Evolutionary conservation across 78 protist genomes (phyloP), one percentile per base, ranked within the genome.

Genomic region (Cavenderia fasciculata): DNA sequence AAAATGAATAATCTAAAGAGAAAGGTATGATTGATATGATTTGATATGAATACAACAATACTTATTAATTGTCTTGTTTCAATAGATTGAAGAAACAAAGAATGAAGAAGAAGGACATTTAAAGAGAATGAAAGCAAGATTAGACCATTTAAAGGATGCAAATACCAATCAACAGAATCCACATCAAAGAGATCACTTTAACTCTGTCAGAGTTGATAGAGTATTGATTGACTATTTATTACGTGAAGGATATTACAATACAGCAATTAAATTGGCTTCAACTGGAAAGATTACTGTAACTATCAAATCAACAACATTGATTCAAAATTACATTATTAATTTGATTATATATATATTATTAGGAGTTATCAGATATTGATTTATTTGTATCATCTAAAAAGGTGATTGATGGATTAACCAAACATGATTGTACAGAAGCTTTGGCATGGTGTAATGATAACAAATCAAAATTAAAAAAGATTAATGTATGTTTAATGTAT

Each of bases 401-500:
- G n/a, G 76, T 94, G 4, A 87, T 78, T 14, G 92, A 74, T 10
- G 76, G 94, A 27, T 52, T 94, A 54, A 14, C 11, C 8, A 70
- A 75, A n/a, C 59, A 34, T 36, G 78, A 79, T 47, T 94, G 96
- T 68, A 78, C 78, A 57, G 94, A 69, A 14, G 94, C 92, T 5
- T 77, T 94, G n/a, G 59, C 65, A 29, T 94, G 96, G 96, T 94
- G 96, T 57, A 25, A 25, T 31, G 96, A 87, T 25, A 94, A 94
- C 40, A 54, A 72, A 54, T 63, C 92, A 14, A 62, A 77, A 27
- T 82, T 94, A 57, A 72, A 75, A 36, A 87, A 87, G 63, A 78
- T 82, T 33, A 51, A 93, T 47, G 59, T 54, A 21, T 7, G 40
- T 6, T 56, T 3, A 14, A 31, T 43, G n/a, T n/a, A n/a, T n/a